Percentiles rank a stretch among this genome's conserved stretches.
Conservation (phyloP, 164 flowering plant genomes). For the Magnolia kwangsiensis region DNA sequence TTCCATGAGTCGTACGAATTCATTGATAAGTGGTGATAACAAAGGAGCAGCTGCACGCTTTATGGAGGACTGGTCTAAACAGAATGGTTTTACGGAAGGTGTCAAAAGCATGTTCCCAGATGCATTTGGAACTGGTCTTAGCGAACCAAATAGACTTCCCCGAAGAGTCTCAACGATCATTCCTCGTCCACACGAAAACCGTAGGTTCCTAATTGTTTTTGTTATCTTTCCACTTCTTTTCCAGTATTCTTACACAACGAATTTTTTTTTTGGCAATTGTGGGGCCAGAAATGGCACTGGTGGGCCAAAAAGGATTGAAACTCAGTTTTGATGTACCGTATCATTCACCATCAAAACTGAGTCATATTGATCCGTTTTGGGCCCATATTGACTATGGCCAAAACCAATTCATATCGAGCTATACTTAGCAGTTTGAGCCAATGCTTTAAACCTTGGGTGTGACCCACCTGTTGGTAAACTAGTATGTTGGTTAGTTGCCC, state of each 20-base stretch:
- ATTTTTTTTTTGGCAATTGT: too few relatives aligned
- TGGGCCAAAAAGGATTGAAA: too few relatives aligned
- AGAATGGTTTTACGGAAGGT: constrained; percentile 24
- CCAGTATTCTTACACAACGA: too few relatives aligned
- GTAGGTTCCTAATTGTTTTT: constrained; percentile 36
- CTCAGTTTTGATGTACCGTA: too few relatives aligned
- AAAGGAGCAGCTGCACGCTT: constrained; percentile 98
- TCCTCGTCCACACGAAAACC: constrained; percentile 32
- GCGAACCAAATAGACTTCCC: constrained; percentile 33
- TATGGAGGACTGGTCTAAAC: constrained; percentile 97
- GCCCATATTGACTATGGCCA: not conserved
- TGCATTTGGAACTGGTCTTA: constrained; percentile 6
- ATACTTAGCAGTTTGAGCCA: not conserved
- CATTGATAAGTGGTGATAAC: constrained; percentile 96
- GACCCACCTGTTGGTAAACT: not conserved
- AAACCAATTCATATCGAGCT: not conserved
- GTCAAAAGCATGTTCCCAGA: constrained; percentile 21
- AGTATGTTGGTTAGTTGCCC: not conserved
- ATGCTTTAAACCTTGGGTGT: not conserved
- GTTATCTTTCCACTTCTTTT: not conserved
- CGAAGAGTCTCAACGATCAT: constrained; percentile 75
- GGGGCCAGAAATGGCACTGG: too few relatives aligned
- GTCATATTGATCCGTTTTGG: too few relatives aligned
- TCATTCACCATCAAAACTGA: too few relatives aligned
- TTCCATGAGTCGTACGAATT: constrained; percentile 96